A percentile compares a stretch with the other conserved stretches of the same genome.
Evolutionary conservation across 2,329 filamentous ascomycete species (phyloP).

Genomic region (Venturia nashicola): DNA sequence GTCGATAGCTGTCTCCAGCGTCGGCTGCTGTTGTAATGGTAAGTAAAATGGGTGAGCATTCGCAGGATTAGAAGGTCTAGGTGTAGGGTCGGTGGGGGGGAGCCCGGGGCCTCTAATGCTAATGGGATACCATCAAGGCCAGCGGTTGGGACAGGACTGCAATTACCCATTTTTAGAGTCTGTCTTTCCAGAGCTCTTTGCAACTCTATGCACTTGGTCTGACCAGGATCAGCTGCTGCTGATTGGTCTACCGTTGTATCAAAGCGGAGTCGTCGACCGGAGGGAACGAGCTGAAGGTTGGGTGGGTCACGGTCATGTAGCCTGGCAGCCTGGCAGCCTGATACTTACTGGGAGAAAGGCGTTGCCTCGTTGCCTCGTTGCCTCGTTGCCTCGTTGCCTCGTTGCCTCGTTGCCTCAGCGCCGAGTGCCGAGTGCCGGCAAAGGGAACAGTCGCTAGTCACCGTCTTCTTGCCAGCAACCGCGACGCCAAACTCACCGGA

Average conservation of each 20-base stretch:
- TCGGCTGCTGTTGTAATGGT: not conserved
- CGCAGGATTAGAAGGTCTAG: not conserved
- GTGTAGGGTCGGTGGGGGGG: not conserved
- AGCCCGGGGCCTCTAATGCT: not conserved
- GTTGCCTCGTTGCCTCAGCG: no score
- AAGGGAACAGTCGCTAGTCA: no score
- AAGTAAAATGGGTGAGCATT: not conserved
- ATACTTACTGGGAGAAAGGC: not conserved
- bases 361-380: no score
- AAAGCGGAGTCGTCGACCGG: not conserved
- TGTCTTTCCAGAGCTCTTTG: not conserved
- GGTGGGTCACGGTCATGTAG: not conserved
- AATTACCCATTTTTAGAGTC: slow-evolving; percentile 5
- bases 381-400: no score
- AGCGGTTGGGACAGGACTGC: not conserved
- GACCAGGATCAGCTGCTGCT: not conserved
- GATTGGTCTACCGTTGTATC: slow-evolving; percentile 3
- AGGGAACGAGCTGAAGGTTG: not conserved
- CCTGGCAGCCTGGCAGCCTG: no score
- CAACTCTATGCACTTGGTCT: not conserved
- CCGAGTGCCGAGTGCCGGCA: no score
- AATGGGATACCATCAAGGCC: not conserved
- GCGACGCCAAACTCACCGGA: no score
- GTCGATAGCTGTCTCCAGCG: slow-evolving; percentile 3
- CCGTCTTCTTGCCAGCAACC: not conserved